Percentiles rank a stretch among this genome's conserved stretches.
phyloP scores from a whole-genome alignment of 805 yeast species.

The Starmerella powellii region DNA sequence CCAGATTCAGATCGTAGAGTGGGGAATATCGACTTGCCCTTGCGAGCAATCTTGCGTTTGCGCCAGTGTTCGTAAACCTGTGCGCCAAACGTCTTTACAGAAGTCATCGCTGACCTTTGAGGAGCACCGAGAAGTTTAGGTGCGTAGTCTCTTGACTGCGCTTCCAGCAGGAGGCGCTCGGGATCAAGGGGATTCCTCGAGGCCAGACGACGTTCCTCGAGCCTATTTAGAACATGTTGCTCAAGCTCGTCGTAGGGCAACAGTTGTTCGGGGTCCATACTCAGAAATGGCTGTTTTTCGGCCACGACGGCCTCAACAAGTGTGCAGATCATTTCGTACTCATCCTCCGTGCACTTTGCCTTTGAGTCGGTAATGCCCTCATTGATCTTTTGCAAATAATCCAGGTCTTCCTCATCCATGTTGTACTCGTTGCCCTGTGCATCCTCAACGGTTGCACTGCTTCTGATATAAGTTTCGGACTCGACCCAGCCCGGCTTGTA shows the following conservation, averaged over 20 bases:
- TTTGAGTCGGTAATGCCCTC: slow-evolving; percentile 16
- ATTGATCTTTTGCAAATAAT: slow-evolving; percentile 40
- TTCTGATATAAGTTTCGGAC: slow-evolving; percentile 73
- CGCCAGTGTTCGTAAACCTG: slow-evolving; percentile 74
- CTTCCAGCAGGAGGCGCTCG: slow-evolving; percentile 24
- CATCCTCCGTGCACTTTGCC: slow-evolving; percentile 55
- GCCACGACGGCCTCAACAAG: slow-evolving; percentile 60
- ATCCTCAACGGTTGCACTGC: slow-evolving; percentile 93
- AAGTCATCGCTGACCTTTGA: slow-evolving; percentile 19
- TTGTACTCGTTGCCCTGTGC: slow-evolving; percentile 74
- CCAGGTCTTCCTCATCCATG: slow-evolving; percentile 82
- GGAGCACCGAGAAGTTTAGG: slow-evolving; percentile 18
- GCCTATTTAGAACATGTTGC: slow-evolving; percentile 31
- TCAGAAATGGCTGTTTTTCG: slow-evolving; percentile 76
- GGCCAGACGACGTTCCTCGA: slow-evolving; percentile 28
- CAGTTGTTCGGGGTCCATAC: slow-evolving; percentile 73
- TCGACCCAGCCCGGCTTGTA: slow-evolving; percentile 55
- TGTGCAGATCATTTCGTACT: slow-evolving; percentile 69
- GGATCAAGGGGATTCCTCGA: slow-evolving; percentile 43
- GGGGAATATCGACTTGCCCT: slow-evolving; percentile 65
- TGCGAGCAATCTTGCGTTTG: slow-evolving; percentile 51
- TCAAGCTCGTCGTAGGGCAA: slow-evolving; percentile 58
- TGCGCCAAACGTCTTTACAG: slow-evolving; percentile 42
- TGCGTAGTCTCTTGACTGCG: slow-evolving; percentile 21
- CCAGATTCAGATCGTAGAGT: slow-evolving; percentile 73